A percentile compares a stretch with the other conserved stretches of the same genome.
Evolutionary conservation across 2,329 filamentous ascomycete species (phyloP).

Genomic region (Aspergillus nomiae): DNA sequence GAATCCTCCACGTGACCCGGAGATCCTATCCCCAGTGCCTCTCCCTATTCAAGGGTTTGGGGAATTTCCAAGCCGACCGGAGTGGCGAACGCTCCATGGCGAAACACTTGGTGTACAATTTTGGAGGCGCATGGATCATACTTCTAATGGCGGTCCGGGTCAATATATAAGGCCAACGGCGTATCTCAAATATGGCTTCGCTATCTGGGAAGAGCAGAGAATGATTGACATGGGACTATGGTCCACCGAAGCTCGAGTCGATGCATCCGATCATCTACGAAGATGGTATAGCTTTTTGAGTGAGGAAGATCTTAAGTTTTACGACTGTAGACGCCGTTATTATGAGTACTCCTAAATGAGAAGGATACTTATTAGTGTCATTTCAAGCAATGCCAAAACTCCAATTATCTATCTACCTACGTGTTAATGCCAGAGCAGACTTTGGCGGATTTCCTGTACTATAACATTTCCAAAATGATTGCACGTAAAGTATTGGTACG

Average conservation of each 20-base stretch:
- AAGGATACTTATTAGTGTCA: too few species aligned
- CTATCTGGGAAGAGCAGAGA: constrained; percentile 4
- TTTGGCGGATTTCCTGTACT: too few species aligned
- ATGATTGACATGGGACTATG: constrained; percentile 6
- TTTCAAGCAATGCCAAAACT: too few species aligned
- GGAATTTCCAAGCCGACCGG: neutral
- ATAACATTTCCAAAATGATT: too few species aligned
- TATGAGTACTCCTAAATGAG: too few species aligned
- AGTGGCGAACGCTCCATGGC: neutral
- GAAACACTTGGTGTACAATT: neutral
- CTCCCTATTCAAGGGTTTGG: neutral
- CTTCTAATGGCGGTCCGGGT: too few species aligned
- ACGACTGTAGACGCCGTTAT: neutral
- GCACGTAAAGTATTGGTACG: too few species aligned
- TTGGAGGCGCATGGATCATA: neutral
- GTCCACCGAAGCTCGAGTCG: neutral
- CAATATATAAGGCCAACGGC: neutral
- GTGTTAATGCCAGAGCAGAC: too few species aligned
- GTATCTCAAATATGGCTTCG: constrained; percentile 1
- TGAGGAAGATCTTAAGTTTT: neutral
- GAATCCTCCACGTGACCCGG: neutral
- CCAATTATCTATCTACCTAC: too few species aligned
- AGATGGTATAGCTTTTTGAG: neutral
- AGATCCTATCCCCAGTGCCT: neutral
- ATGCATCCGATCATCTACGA: neutral